phyloP scores from a whole-genome alignment of 2,329 filamentous ascomycete genomes.

The Paraconiothyrium brasiliense region DNA sequence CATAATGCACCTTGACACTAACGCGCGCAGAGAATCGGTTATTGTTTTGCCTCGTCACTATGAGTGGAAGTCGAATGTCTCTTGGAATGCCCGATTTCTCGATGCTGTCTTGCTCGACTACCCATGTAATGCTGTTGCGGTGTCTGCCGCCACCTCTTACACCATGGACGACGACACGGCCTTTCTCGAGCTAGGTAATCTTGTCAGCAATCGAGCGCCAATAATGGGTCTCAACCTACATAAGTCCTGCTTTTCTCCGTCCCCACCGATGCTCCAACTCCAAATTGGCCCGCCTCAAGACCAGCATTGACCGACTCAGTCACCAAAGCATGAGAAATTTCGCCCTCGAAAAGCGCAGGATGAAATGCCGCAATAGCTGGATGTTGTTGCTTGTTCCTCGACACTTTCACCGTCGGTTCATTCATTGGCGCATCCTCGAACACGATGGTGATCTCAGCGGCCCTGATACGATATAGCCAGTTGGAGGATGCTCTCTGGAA shows the following conservation, averaged over 20 bases:
- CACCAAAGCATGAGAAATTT: not conserved
- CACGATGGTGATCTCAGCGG: conserved; percentile 1
- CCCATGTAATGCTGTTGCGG: conserved; percentile 14
- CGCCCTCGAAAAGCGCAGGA: conserved; percentile 9
- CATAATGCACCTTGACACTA: conserved; percentile 11
- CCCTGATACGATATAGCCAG: not conserved
- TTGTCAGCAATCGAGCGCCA: not conserved
- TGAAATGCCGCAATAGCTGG: conserved; percentile 6
- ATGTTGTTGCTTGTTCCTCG: conserved; percentile 4
- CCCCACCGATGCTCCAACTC: conserved; percentile 1
- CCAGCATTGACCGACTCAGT: conserved; percentile 5
- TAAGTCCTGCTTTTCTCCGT: conserved; percentile 9
- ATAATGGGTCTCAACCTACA: not conserved
- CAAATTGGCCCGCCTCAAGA: not conserved
- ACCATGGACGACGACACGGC: conserved; percentile 8
- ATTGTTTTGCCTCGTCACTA: conserved; percentile 8
- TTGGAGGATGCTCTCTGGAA: conserved; percentile 1
- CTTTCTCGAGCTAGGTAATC: conserved; percentile 3
- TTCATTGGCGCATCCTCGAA: not conserved
- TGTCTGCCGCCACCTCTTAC: conserved; percentile 10
- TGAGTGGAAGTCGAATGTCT: conserved; percentile 11
- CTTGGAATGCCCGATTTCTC: conserved; percentile 11
- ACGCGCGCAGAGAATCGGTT: not conserved
- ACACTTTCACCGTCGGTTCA: not conserved
- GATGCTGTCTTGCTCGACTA: conserved; percentile 10